Percentiles rank a stretch among this genome's conserved stretches.
Evolutionary conservation across 2,329 filamentous ascomycete species (phyloP).

Genomic region (Exophiala lecanii-corni): DNA sequence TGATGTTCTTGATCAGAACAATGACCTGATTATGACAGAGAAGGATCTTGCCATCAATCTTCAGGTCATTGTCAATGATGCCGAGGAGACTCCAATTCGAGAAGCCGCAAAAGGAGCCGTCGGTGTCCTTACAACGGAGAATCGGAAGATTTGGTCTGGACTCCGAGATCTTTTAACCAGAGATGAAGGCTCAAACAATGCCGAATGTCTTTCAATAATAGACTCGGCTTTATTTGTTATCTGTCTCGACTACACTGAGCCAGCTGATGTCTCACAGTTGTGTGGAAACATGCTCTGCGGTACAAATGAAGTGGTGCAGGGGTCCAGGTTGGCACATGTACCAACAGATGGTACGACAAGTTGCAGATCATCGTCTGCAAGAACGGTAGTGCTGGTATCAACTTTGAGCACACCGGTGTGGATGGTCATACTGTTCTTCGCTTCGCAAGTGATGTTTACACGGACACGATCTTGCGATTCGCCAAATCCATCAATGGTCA

Average conservation of each 20-base stretch:
- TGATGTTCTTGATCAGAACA: slow-evolving; percentile 90
- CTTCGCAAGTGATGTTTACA: slow-evolving; percentile 94
- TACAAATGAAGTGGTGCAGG: slow-evolving; percentile 83
- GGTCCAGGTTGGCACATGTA: slow-evolving; percentile 97
- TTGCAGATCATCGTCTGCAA: slow-evolving; percentile 98
- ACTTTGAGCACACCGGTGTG: slow-evolving; percentile 97
- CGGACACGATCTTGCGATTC: slow-evolving; percentile 93
- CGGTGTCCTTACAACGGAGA: slow-evolving; percentile 92
- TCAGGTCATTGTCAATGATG: slow-evolving; percentile 87
- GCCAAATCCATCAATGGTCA: slow-evolving; percentile 92
- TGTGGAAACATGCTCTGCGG: slow-evolving; percentile 99
- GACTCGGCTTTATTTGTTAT: slow-evolving; percentile 90
- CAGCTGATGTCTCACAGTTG: slow-evolving; percentile 71
- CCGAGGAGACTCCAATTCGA: slow-evolving; percentile 80
- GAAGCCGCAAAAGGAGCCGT: slow-evolving; percentile 93
- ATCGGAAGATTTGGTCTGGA: slow-evolving; percentile 92
- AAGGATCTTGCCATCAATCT: slow-evolving; percentile 88
- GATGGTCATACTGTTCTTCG: slow-evolving; percentile 95
- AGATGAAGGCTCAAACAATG: slow-evolving; percentile 86
- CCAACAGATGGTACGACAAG: slow-evolving; percentile 99
- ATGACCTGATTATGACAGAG: slow-evolving; percentile 94
- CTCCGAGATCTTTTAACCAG: slow-evolving; percentile 80
- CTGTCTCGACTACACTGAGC: slow-evolving; percentile 89
- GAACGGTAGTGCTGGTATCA: slow-evolving; percentile 97
- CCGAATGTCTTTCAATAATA: slow-evolving; percentile 90